Percentiles rank a stretch among this genome's conserved stretches.
Evolutionary conservation across 1,284 basidiomycete genomes (phyloP).

Genomic region (Anthracocystis setariae): DNA sequence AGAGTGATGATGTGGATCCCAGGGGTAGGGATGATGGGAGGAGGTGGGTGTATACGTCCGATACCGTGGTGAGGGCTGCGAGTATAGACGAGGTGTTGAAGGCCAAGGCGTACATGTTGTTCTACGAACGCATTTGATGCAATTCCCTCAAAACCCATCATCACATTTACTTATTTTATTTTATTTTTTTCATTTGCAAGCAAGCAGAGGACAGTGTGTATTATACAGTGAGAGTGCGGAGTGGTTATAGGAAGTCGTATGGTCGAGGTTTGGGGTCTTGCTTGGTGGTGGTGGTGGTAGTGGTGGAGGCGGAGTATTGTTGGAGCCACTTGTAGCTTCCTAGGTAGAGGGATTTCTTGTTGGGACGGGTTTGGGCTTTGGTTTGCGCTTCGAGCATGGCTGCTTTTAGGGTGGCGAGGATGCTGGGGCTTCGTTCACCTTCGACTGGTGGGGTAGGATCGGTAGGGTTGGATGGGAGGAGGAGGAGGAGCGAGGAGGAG

Average conservation of each 20-base stretch:
- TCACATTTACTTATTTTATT: neutral
- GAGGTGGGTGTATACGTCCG: conserved; percentile 87
- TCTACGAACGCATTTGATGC: conserved; percentile 77
- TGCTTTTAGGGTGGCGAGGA: conserved; percentile 26
- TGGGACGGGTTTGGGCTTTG: conserved; percentile 10
- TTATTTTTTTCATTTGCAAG: neutral
- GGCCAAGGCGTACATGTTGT: conserved; percentile 88
- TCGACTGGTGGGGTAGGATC: neutral
- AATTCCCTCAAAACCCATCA: no score
- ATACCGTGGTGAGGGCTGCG: conserved; percentile 80
- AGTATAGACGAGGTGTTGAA: conserved; percentile 86
- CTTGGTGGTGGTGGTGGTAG: no score
- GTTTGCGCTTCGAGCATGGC: conserved; percentile 43
- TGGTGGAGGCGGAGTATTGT: no score
- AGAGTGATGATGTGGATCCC: conserved; percentile 38
- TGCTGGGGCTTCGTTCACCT: conserved; percentile 22
- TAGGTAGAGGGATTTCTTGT: conserved; percentile 33
- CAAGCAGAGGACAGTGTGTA: neutral
- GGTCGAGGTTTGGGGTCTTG: conserved; percentile 9
- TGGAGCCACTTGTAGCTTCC: conserved; percentile 23
- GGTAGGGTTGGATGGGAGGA: conserved; percentile 1
- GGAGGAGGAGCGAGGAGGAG: conserved; percentile 7
- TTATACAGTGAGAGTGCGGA: conserved; percentile 12
- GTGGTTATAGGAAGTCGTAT: conserved; percentile 22
- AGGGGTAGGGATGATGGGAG: conserved; percentile 68